Conservation (phyloP, 192 early-diverging fungal species). For the Backusella sp. region DNA sequence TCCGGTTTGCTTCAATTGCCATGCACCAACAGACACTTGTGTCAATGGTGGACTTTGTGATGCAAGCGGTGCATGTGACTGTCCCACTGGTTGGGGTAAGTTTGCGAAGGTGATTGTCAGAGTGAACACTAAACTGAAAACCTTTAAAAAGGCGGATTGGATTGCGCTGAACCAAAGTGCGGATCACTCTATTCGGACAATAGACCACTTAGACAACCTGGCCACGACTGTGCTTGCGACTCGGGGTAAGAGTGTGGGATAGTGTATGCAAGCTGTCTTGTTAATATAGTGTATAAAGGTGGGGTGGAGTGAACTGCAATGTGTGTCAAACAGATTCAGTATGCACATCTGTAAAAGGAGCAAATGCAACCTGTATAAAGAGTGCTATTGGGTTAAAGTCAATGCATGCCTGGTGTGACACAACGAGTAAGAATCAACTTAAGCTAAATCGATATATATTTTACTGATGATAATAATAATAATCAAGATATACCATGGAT, state of each 20-base stretch:
- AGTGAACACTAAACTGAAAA: not conserved
- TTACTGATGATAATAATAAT: too few relatives aligned
- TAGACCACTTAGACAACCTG: constrained; percentile 18
- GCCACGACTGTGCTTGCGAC: constrained; percentile 26
- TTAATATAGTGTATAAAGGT: constrained; percentile 28
- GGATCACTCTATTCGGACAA: constrained; percentile 27
- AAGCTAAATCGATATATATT: too few relatives aligned
- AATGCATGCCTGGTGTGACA: constrained; percentile 38
- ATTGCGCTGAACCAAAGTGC: constrained; percentile 31
- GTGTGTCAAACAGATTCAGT: constrained; percentile 41
- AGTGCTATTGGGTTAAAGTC: constrained; percentile 34
- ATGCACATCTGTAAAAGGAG: constrained; percentile 24
- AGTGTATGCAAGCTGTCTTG: not conserved
- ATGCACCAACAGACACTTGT: constrained; percentile 26
- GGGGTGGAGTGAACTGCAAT: constrained; percentile 93
- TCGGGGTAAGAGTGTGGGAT: constrained; percentile 28
- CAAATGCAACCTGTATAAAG: constrained; percentile 35
- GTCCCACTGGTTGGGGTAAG: constrained; percentile 61
- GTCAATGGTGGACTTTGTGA: constrained; percentile 42
- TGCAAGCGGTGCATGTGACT: constrained; percentile 58
- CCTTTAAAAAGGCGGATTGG: constrained; percentile 21
- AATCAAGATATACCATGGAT: constrained; percentile 41
- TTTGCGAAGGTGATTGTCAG: not conserved
- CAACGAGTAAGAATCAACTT: constrained; percentile 27
- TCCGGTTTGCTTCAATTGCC: constrained; percentile 37